Evolutionary conservation across 805 yeast genomes (phyloP), one percentile per base, ranked within the genome.

Genomic region (Pichia phayaonensis): DNA sequence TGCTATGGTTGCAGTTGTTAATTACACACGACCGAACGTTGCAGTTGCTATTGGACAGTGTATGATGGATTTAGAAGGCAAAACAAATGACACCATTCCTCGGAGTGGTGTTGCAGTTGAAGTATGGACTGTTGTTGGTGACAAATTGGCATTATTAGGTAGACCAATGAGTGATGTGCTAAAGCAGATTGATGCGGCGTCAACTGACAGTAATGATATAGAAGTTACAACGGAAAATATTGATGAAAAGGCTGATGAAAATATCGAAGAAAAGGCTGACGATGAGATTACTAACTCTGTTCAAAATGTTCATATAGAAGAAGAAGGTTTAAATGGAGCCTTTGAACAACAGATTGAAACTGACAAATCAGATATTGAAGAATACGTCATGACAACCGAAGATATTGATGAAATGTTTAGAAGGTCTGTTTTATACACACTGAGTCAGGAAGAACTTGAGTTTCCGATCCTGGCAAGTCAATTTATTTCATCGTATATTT

Each of bases 381-480:
- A 71, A 8, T 64, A 67, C 13, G 62, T 66, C 10, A 66, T 85
- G n/a, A 67, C 74, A 1, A 69, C 75, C 0, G 83, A 80, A 45
- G 92, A 87, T 54, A 68, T 87, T 21, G 96, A 94, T 62, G 76
- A 82, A 48, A 81, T 88, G 51, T 86, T 89, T 65, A 70, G 76
- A 44, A 72, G 88, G 53, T 80, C 97, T 0, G 71, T 90, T 29
- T 69, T 84, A 27, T 89, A 86, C 58, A 76, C 94, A 0, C 70
- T 89, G 41, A 79, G 83, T 21, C 73, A 71, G 41, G 81, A 77
- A 48, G 68, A 72, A 20, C 58, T 86, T 8, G 78, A 74, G 23
- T 61, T 81, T 4, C 97, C 98, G 7, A 73, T 87, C 27, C 68
- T 78, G 1, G 74, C 95, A 3, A 87, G 97, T 0, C 76, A 74